These are phyloP conservation scores for Gentiana dahurica DNA, from an alignment of 257 asterid species.

Conservation along the genomic window DNA sequence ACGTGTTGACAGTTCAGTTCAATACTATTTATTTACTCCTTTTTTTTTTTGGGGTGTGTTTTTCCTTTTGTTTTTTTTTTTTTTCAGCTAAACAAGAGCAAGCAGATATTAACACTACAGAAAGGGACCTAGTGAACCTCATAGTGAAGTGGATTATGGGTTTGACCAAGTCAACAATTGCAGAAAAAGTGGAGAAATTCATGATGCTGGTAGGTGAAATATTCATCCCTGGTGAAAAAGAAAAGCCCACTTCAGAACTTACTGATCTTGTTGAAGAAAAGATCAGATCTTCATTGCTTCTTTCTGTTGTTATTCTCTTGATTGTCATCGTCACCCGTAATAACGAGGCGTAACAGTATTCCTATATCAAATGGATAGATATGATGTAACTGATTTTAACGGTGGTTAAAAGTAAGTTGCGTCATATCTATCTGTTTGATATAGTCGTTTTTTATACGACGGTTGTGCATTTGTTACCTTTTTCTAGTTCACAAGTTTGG, in stretches of 20 bases:
- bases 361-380: no score
- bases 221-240: conserved; percentile 22
- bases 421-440: no score
- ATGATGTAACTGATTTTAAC: no score
- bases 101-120: conserved; percentile 8
- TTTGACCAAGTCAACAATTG: conserved; percentile 29
- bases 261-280: conserved; percentile 40
- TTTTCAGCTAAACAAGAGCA: conserved; percentile 25
- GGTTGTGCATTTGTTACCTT: no score
- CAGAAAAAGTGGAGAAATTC: conserved; percentile 30
- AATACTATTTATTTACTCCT: no score
- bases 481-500: no score
- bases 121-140: conserved; percentile 15
- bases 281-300: conserved; percentile 39
- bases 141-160: conserved; percentile 33
- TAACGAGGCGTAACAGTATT: not conserved
- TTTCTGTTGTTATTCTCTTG: conserved; percentile 36
- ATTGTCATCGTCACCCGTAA: conserved; percentile 38
- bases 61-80: not conserved
- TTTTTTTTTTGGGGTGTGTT: no score
- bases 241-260: conserved; percentile 34
- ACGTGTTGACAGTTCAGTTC: no score
- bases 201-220: conserved; percentile 24
- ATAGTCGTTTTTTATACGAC: no score
- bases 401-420: no score